These are phyloP conservation scores for Claviceps pazoutovae DNA, from an alignment of 2,329 filamentous ascomycete genomes.

Conservation along the genomic window DNA sequence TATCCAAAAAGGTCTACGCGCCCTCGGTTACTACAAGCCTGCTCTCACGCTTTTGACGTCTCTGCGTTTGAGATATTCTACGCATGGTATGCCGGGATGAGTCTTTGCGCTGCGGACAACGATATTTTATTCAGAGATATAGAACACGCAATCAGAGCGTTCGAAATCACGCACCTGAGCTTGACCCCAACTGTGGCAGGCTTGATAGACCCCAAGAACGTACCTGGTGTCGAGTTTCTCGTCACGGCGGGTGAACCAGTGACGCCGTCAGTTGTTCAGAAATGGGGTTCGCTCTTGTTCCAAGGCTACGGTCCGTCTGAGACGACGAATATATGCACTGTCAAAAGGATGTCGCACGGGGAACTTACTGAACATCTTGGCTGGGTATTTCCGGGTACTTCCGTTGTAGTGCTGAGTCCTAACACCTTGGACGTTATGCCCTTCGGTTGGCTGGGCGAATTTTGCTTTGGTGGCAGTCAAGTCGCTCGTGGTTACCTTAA, in stretches of 20 bases:
- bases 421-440: slow-evolving; percentile 42
- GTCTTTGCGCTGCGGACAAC: slow-evolving; percentile 61
- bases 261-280: slow-evolving; percentile 53
- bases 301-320: slow-evolving; percentile 79
- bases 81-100: slow-evolving; percentile 64
- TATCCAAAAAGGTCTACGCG: slow-evolving; percentile 40
- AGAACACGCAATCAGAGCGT: slow-evolving; percentile 46
- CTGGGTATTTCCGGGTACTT: slow-evolving; percentile 59
- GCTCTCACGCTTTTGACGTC: slow-evolving; percentile 74
- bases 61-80: slow-evolving; percentile 89
- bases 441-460: slow-evolving; percentile 60
- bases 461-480: slow-evolving; percentile 79
- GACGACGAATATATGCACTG: slow-evolving; percentile 76
- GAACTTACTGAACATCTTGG: slow-evolving; percentile 68
- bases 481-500: slow-evolving; percentile 64
- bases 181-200: slow-evolving; percentile 76
- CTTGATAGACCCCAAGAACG: slow-evolving; percentile 52
- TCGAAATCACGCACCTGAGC: slow-evolving; percentile 65
- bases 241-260: slow-evolving; percentile 73
- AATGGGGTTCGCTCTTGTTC: slow-evolving; percentile 58
- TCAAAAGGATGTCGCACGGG: slow-evolving; percentile 43
- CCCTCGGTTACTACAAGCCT: slow-evolving; percentile 63
- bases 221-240: slow-evolving; percentile 59
- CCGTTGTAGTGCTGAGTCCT: slow-evolving; percentile 46
- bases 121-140: slow-evolving; percentile 62